These are phyloP conservation scores for Rhynchospora tenuis DNA, from an alignment of 176 grass and related monocot genomes.

Conservation along the genomic window DNA sequence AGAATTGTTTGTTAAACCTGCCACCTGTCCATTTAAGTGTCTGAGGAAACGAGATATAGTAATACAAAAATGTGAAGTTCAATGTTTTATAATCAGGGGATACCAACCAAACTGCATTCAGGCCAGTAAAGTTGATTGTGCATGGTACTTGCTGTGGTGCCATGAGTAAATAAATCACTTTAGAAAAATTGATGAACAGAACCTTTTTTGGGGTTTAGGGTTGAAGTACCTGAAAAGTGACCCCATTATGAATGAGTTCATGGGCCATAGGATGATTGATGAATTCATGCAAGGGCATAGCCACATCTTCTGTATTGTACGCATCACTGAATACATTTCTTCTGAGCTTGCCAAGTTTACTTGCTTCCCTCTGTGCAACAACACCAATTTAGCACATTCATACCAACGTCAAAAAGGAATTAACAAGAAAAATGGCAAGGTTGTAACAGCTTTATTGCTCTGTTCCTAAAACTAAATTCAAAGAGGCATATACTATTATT, in stretches of 20 bases:
- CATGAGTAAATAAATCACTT: constrained; percentile 2
- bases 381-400: constrained; percentile 15
- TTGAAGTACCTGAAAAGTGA: constrained; percentile 84
- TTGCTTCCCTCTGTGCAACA: constrained; percentile 60
- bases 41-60: not conserved
- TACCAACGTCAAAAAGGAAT: not conserved
- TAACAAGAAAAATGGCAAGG: too few relatives aligned
- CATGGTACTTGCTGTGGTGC: not conserved
- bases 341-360: constrained; percentile 26
- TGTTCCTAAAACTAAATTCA: not conserved
- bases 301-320: constrained; percentile 87
- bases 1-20: constrained; percentile 95
- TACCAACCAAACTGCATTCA: not conserved
- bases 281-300: constrained; percentile 83
- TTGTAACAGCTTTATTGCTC: too few relatives aligned
- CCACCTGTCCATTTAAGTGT: constrained; percentile 42
- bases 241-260: constrained; percentile 95
- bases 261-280: constrained; percentile 82
- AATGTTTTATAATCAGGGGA: not conserved
- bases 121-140: not conserved
- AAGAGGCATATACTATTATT: too few relatives aligned
- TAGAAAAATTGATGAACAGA: not conserved
- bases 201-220: not conserved
- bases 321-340: constrained; percentile 48
- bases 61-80: not conserved